These are phyloP conservation scores for Leavenworthia alabamica DNA, from an alignment of 345 rosid species.

Conservation along the genomic window DNA sequence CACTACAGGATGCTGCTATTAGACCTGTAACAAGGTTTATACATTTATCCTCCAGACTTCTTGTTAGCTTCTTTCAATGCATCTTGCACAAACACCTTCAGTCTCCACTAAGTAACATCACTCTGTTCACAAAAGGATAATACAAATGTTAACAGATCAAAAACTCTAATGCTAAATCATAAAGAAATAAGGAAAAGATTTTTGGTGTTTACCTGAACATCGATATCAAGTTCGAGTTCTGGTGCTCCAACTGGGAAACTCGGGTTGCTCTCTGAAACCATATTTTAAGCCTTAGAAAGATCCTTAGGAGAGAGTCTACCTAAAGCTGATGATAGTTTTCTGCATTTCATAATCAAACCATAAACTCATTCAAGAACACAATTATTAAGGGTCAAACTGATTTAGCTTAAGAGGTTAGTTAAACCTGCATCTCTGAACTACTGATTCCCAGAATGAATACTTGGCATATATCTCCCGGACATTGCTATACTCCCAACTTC, in stretches of 20 bases:
- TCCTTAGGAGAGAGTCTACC: conserved; percentile 54
- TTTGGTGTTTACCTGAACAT: conserved; percentile 47
- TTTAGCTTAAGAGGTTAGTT: background rate
- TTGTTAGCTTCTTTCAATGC: conserved; percentile 43
- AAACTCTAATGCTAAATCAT: background rate
- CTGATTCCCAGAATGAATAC: too few species aligned
- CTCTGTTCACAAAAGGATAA: conserved; percentile 32
- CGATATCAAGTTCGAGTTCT: conserved; percentile 71
- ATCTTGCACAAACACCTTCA: conserved; percentile 66
- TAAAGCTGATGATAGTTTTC: conserved; percentile 55
- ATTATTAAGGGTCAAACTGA: background rate
- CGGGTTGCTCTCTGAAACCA: conserved; percentile 66
- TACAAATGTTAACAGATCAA: background rate
- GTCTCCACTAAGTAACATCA: conserved; percentile 62
- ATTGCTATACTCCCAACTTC: conserved; percentile 59
- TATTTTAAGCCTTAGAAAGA: conserved; percentile 56
- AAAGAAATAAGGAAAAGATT: background rate
- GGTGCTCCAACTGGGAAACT: conserved; percentile 51
- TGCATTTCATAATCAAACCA: conserved; percentile 19
- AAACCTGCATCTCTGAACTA: conserved; percentile 65
- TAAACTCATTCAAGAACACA: background rate
- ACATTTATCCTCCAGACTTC: conserved; percentile 20
- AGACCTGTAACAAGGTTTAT: conserved; percentile 41
- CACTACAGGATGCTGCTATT: conserved; percentile 60
- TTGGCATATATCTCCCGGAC: conserved; percentile 81